phyloP scores from a whole-genome alignment of 192 early-diverging fungal species.

The Rhizophagus sp. region DNA sequence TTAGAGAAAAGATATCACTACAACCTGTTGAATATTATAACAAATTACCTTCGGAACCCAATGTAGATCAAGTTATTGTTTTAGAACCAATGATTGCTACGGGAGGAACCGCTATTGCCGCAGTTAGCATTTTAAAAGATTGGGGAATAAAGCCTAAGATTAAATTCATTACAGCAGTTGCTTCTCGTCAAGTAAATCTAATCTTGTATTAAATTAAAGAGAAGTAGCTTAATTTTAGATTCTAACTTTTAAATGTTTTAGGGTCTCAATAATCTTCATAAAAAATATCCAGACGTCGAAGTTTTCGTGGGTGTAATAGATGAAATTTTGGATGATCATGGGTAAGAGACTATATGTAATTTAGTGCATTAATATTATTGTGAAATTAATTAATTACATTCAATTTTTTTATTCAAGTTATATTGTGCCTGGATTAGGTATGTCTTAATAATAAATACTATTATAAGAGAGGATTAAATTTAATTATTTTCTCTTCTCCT shows the following conservation, averaged over 20 bases:
- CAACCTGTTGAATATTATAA: conserved; percentile 94
- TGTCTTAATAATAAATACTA: not conserved
- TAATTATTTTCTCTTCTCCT: conserved; percentile 43
- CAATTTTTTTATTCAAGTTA: conserved; percentile 31
- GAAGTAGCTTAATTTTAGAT: not conserved
- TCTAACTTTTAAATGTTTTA: conserved; percentile 7
- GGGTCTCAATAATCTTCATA: conserved; percentile 37
- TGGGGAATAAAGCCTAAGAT: conserved; percentile 73
- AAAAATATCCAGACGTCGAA: conserved; percentile 54
- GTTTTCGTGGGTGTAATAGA: conserved; percentile 62
- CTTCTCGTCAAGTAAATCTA: conserved; percentile 47
- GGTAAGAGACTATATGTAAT: conserved; percentile 27
- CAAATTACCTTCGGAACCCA: conserved; percentile 73
- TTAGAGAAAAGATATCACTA: conserved; percentile 76
- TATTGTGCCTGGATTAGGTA: conserved; percentile 50
- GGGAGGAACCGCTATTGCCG: conserved; percentile 74
- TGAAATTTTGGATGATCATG: conserved; percentile 53
- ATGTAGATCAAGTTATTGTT: conserved; percentile 69
- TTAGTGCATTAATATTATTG: not conserved
- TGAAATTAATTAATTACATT: not conserved
- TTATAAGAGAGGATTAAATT: conserved; percentile 12
- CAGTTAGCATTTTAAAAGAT: conserved; percentile 73
- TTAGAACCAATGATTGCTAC: conserved; percentile 87
- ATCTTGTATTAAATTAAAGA: not conserved
- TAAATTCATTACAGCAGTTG: conserved; percentile 68